Percentiles rank a stretch among this genome's conserved stretches.
Conservation (phyloP, 352 stramenopile species). For the Globisporangium nodosum region DNA sequence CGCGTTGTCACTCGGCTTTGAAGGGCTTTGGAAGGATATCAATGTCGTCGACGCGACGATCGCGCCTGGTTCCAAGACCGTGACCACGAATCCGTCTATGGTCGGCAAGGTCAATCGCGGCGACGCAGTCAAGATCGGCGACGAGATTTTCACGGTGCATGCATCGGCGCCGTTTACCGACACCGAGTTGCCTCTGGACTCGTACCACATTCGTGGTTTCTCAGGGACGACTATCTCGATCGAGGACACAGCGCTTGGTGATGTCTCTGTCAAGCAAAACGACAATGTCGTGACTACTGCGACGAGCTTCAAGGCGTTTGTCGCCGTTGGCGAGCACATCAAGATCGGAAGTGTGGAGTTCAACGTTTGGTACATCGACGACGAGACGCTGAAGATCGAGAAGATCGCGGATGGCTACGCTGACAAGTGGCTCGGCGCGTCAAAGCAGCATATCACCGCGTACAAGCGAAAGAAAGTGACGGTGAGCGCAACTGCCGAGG, state of each 20-base stretch:
- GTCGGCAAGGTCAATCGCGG: constrained; percentile 66
- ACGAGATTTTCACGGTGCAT: constrained; percentile 62
- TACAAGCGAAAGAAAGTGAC: constrained; percentile 67
- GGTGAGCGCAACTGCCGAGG: constrained; percentile 43
- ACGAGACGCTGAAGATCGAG: constrained; percentile 28
- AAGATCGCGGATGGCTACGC: constrained; percentile 15
- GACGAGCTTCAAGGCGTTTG: constrained; percentile 27
- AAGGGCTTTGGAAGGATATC: constrained; percentile 41
- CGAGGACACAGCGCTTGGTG: constrained; percentile 60
- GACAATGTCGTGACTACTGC: constrained; percentile 33
- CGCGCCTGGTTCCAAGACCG: constrained; percentile 42
- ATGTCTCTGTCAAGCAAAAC: constrained; percentile 38
- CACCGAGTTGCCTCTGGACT: constrained; percentile 49
- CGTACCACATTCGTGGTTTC: constrained; percentile 57
- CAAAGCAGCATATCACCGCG: constrained; percentile 44
- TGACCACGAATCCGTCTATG: constrained; percentile 37
- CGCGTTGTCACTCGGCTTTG: constrained; percentile 68
- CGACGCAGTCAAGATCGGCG: constrained; percentile 44
- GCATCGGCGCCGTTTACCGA: constrained; percentile 65
- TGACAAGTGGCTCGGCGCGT: constrained; percentile 32
- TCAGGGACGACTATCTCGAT: constrained; percentile 26
- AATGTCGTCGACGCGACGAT: constrained; percentile 30
- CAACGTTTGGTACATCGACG: constrained; percentile 25
- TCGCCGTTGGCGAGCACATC: constrained; percentile 43
- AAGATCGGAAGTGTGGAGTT: constrained; percentile 53